phyloP scores from a whole-genome alignment of 805 yeast genomes.

The Candida xiaguanensis region DNA sequence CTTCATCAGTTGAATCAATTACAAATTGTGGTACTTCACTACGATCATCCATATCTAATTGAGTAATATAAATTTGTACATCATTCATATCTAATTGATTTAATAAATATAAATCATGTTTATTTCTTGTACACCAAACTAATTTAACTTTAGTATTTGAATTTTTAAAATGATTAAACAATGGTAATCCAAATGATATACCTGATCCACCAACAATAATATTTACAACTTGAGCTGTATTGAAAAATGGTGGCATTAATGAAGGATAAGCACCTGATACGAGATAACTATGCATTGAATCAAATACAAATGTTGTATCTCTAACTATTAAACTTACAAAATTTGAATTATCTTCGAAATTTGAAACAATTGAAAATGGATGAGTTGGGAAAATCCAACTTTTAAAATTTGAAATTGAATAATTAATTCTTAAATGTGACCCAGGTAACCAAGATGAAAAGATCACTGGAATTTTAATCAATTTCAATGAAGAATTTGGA shows the following conservation, averaged over 20 bases:
- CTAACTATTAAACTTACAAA: constrained; percentile 44
- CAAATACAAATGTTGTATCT: constrained; percentile 26
- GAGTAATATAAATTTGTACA: constrained; percentile 41
- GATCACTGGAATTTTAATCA: constrained; percentile 19
- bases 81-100: constrained; percentile 27
- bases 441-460: constrained; percentile 44
- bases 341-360: constrained; percentile 28
- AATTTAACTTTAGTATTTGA: constrained; percentile 30
- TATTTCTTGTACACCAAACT: constrained; percentile 52
- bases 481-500: constrained; percentile 15
- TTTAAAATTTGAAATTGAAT: constrained; percentile 24
- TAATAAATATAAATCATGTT: constrained; percentile 46
- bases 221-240: constrained; percentile 46
- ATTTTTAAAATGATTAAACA: constrained; percentile 38
- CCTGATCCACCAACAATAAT: constrained; percentile 76
- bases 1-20: constrained; percentile 13
- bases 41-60: neutral
- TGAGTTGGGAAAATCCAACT: constrained; percentile 54
- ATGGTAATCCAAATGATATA: constrained; percentile 57
- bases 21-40: constrained; percentile 7
- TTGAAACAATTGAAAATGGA: constrained; percentile 60
- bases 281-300: constrained; percentile 11
- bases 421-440: constrained; percentile 53
- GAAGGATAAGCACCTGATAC: constrained; percentile 40
- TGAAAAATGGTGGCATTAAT: constrained; percentile 40